Conservation (phyloP, 176 grass and related monocot species). For the Sorghum bicolor region DNA sequence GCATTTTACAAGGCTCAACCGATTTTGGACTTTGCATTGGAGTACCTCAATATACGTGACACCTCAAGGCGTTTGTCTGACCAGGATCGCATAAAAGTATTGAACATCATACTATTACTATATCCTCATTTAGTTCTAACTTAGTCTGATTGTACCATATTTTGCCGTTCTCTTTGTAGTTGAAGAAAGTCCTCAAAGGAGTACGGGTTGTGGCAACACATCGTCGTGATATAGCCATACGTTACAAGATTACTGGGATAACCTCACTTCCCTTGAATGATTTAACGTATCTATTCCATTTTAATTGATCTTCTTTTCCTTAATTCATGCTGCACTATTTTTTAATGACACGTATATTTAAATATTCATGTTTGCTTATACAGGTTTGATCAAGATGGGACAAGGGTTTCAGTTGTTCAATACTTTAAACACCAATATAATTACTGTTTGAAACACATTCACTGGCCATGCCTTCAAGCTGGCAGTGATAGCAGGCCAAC, state of each 20-base stretch:
- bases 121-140: not conserved
- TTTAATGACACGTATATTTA: not conserved
- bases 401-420: conserved; percentile 43
- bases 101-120: not conserved
- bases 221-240: conserved; percentile 34
- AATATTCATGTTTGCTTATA: not conserved
- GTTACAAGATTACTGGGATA: conserved; percentile 64
- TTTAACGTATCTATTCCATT: conserved; percentile 34
- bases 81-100: conserved; percentile 48
- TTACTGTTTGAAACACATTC: conserved; percentile 26
- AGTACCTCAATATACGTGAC: conserved; percentile 53
- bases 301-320: not conserved
- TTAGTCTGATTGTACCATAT: not conserved
- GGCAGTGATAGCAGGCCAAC: conserved; percentile 53
- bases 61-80: conserved; percentile 38
- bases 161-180: conserved; percentile 18
- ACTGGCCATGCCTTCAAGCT: conserved; percentile 76
- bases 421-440: conserved; percentile 65
- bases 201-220: conserved; percentile 58
- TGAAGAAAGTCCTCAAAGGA: conserved; percentile 74
- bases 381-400: conserved; percentile 66
- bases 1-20: conserved; percentile 64
- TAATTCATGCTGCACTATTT: not conserved
- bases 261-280: conserved; percentile 37
- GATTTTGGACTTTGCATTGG: conserved; percentile 34